Evolutionary conservation across 164 flowering plant genomes (phyloP).

Genomic region (Sedum album): DNA sequence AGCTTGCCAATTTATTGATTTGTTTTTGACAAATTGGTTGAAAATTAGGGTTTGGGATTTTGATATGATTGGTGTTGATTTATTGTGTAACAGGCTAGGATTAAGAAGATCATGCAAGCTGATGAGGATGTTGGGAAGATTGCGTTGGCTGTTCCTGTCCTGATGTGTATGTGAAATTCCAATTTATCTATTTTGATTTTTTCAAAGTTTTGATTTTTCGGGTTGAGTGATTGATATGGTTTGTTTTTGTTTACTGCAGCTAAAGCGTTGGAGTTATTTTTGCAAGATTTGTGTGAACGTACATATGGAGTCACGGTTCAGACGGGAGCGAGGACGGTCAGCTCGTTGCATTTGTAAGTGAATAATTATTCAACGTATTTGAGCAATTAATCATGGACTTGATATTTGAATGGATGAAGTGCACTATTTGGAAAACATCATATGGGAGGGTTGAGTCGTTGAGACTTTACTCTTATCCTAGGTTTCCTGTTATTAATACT

Average conservation of each 20-base stretch:
- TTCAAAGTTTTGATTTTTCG: background rate
- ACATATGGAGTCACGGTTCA: slow-evolving; percentile 73
- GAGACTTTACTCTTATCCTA: no score
- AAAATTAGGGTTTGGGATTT: background rate
- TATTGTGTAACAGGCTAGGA: slow-evolving; percentile 61
- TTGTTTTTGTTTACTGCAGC: slow-evolving; percentile 34
- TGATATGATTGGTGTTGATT: background rate
- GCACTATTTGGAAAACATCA: no score
- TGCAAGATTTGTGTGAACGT: slow-evolving; percentile 84
- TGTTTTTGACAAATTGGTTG: background rate
- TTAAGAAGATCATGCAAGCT: slow-evolving; percentile 82
- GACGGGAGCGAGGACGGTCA: slow-evolving; percentile 79
- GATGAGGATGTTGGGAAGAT: slow-evolving; percentile 88
- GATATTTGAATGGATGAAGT: no score
- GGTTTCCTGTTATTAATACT: no score
- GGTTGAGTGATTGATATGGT: background rate
- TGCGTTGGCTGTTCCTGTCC: slow-evolving; percentile 73
- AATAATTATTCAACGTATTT: background rate
- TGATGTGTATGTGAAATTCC: slow-evolving; percentile 52
- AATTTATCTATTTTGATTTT: background rate
- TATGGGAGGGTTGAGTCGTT: no score
- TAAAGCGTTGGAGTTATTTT: slow-evolving; percentile 71
- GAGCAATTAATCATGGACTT: no score
- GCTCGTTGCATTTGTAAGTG: slow-evolving; percentile 65
- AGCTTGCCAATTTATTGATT: background rate